phyloP scores from a whole-genome alignment of 371 early-diverging fungal species.

The Mortierella sp. region DNA sequence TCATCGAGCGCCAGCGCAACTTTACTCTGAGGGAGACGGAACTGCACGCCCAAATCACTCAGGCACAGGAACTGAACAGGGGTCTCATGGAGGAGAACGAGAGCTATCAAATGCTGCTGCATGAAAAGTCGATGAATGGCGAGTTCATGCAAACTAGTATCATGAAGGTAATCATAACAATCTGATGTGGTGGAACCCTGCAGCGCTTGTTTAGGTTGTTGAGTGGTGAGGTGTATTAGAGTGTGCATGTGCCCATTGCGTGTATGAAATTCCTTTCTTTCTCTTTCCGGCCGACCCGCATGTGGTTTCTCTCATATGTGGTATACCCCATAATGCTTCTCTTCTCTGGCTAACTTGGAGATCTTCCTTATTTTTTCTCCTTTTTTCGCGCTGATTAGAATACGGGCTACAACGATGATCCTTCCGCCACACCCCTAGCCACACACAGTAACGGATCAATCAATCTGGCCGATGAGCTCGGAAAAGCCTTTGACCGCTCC shows the following conservation, averaged over 20 bases:
- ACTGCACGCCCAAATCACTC: constrained; percentile 72
- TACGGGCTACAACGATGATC: constrained; percentile 43
- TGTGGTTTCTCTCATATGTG: constrained; percentile 3
- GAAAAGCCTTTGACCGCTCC: constrained; percentile 60
- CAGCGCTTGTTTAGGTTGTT: background rate
- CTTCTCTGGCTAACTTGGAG: background rate
- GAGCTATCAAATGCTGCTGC: constrained; percentile 84
- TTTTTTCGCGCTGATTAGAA: constrained; percentile 16
- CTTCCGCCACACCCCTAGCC: constrained; percentile 15
- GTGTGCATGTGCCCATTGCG: background rate
- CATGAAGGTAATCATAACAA: constrained; percentile 58
- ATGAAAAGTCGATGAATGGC: constrained; percentile 87
- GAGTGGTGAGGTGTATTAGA: background rate
- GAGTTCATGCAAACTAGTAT: constrained; percentile 75
- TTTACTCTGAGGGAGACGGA: constrained; percentile 23
- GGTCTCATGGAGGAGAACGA: constrained; percentile 89
- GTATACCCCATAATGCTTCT: background rate
- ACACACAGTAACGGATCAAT: constrained; percentile 46
- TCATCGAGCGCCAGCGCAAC: constrained; percentile 35
- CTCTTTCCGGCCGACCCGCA: background rate
- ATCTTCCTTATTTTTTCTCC: background rate
- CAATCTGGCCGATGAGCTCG: constrained; percentile 76
- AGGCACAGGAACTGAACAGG: constrained; percentile 78
- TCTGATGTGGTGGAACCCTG: background rate
- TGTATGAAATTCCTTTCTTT: background rate